Evolutionary conservation across 148 eudicot genomes (phyloP).

Genomic region (Cornus controversa): DNA sequence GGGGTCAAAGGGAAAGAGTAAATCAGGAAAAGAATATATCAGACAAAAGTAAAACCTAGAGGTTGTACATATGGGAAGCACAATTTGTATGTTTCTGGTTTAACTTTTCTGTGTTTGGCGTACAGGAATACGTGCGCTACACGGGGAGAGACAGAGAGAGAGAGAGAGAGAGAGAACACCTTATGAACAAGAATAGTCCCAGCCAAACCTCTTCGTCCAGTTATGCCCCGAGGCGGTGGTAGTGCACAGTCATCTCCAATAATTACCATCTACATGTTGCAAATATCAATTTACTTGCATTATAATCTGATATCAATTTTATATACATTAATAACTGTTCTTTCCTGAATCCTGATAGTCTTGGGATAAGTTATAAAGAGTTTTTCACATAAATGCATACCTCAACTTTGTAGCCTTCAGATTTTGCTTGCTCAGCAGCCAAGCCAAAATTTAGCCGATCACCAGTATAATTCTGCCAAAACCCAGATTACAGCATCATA

Average conservation of each 20-base stretch:
- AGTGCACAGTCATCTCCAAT: constrained; percentile 98
- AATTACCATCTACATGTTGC: constrained; percentile 70
- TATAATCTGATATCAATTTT: background rate
- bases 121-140: background rate
- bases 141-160: constrained; percentile 4
- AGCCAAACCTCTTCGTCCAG: constrained; percentile 97
- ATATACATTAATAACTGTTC: background rate
- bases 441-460: constrained; percentile 95
- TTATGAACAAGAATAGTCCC: constrained; percentile 92
- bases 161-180: constrained; percentile 32
- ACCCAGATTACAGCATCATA: background rate
- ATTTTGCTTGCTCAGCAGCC: constrained; percentile 97
- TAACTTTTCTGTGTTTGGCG: background rate
- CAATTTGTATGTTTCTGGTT: background rate
- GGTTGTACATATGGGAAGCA: constrained; percentile 2
- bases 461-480: constrained; percentile 86
- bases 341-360: background rate
- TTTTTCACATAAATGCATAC: constrained; percentile 28
- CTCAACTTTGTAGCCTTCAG: constrained; percentile 97
- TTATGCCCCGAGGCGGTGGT: constrained; percentile 94
- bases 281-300: background rate
- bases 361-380: background rate
- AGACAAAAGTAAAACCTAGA: constrained; percentile 1
- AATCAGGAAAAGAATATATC: background rate
- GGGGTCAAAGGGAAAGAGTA: background rate